Base-by-base conservation (phyloP, 176 grass and related monocot species). In the Saccharum officinarum region DNA sequence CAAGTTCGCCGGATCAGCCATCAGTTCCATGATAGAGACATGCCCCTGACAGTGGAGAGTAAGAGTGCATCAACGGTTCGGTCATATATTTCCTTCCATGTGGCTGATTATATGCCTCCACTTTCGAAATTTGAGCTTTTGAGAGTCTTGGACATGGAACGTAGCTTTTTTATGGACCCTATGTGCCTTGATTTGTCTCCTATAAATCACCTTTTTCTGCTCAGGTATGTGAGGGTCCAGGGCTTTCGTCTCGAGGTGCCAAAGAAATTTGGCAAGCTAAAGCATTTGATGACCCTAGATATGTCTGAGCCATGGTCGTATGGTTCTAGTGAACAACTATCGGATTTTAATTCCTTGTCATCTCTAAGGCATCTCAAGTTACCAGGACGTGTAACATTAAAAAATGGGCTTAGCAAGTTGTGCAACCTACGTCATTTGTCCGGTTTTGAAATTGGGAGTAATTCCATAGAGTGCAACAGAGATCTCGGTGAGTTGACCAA, bases 401-500 rank as follows among this genome's bases (percentile, higher is more conserved):
- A 8, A 13, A 57, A 40, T 26, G 46, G 79, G 12, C 14, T 82
- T 39, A 4, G n/a, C 5, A 61, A 54, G 23, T 0, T 72, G 68
- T 1, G 15, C n/a, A 40, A 17, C 2, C 68, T 82, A 28, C 68
- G 26, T 2, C 4, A 33, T 26, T 28, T 81, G 20, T 7, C 1
- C 0, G 0, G 4, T 9, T 55, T 81, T 52, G 1, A 81, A 4
- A 4, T 54, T 8, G 1, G 4, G 0, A 3, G 0, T 4, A 55
- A 55, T 1, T 69, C 46, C 8, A 5, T 14, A 1, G 42, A 80
- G 10, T 17, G 22, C n/a, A 70, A 71, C 30, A 20, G 49, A 59
- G 65, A 55, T 25, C 80, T 82, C 10, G 22, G 80, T 13, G 33
- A 55, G 47, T 70, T 82, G 33, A 71, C 31, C n/a, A 82, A 82